phyloP scores from a whole-genome alignment of 1,284 basidiomycete genomes.

The Marasmius sp. region DNA sequence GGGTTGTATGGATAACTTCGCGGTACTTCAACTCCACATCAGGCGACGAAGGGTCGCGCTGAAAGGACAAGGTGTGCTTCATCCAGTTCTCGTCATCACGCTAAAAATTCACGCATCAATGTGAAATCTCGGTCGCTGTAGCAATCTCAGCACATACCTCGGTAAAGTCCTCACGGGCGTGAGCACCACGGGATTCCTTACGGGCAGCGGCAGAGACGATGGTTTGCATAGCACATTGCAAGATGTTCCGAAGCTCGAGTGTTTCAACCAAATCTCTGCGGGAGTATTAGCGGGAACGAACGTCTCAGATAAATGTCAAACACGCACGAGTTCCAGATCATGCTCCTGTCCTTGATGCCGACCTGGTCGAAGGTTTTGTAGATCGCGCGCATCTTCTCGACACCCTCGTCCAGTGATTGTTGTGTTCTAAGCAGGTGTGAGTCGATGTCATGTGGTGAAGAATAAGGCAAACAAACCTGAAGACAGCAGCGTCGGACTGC shows the following conservation, averaged over 20 bases:
- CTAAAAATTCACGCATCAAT: conserved; percentile 37
- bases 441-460: not conserved
- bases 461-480: conserved; percentile 53
- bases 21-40: conserved; percentile 93
- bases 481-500: conserved; percentile 92
- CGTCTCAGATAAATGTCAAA: not conserved
- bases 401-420: conserved; percentile 88
- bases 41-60: conserved; percentile 69
- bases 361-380: conserved; percentile 89
- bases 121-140: not conserved
- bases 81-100: conserved; percentile 91
- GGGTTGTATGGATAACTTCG: conserved; percentile 78
- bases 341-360: conserved; percentile 95
- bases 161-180: conserved; percentile 95
- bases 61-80: conserved; percentile 92
- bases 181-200: conserved; percentile 96
- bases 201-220: conserved; percentile 94
- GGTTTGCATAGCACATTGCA: conserved; percentile 95
- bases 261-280: conserved; percentile 92
- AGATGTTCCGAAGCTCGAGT: conserved; percentile 93
- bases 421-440: conserved; percentile 68
- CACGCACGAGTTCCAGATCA: conserved; percentile 97
- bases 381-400: conserved; percentile 82
- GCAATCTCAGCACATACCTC: conserved; percentile 52
- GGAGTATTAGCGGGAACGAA: conserved; percentile 15